phyloP scores from a whole-genome alignment of 2,329 filamentous ascomycete species.

The Monosporascus sp. region DNA sequence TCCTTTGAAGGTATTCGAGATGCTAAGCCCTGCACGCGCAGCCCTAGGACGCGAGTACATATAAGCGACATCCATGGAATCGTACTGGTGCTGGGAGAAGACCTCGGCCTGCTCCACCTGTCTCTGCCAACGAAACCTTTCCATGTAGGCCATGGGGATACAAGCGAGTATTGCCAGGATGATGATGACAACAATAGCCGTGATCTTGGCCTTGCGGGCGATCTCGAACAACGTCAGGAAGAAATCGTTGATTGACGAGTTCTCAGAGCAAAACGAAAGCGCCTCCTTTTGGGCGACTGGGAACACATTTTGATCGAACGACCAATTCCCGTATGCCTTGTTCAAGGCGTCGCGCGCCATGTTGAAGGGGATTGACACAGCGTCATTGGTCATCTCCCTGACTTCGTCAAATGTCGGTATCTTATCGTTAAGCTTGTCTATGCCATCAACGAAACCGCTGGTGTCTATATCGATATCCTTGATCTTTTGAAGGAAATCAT shows the following conservation, averaged over 20 bases:
- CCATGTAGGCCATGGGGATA: conserved; percentile 72
- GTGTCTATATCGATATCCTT: conserved; percentile 64
- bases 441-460: conserved; percentile 59
- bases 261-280: conserved; percentile 83
- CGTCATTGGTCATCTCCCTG: conserved; percentile 71
- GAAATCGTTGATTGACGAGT: conserved; percentile 76
- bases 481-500: conserved; percentile 58
- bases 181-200: conserved; percentile 71
- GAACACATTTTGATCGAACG: conserved; percentile 72
- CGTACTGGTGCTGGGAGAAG: conserved; percentile 60
- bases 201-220: conserved; percentile 62
- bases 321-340: conserved; percentile 64
- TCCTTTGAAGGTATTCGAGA: conserved; percentile 60
- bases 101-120: conserved; percentile 66
- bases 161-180: conserved; percentile 68
- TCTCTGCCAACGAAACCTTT: conserved; percentile 70
- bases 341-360: conserved; percentile 71
- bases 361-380: conserved; percentile 76
- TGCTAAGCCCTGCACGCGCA: conserved; percentile 63
- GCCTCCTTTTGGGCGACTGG: conserved; percentile 78
- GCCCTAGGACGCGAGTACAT: conserved; percentile 78
- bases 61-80: conserved; percentile 85
- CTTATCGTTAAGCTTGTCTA: conserved; percentile 68
- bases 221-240: conserved; percentile 68
- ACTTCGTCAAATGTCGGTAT: conserved; percentile 82